These are phyloP conservation scores for Cucurbita ficifolia DNA, from an alignment of 306 rosid genomes.

Conservation along the genomic window DNA sequence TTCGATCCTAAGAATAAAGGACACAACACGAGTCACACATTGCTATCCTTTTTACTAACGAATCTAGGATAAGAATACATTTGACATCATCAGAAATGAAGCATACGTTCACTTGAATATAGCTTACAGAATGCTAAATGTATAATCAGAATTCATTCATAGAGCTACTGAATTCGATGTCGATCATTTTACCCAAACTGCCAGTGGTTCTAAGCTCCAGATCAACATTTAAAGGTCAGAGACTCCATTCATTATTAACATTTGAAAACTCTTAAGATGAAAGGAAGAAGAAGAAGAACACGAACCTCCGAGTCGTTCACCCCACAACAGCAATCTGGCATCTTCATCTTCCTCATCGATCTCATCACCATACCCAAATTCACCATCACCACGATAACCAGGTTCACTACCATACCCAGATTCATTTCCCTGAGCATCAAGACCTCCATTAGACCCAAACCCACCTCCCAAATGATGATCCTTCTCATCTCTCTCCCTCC, in stretches of 20 bases:
- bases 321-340: constrained; percentile 62
- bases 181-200: background rate
- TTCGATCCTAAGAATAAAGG: background rate
- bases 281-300: background rate
- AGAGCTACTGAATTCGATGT: background rate
- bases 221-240: too few relatives aligned
- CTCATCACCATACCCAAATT: constrained; percentile 92
- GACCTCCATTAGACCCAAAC: constrained; percentile 48
- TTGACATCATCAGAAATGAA: background rate
- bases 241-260: background rate
- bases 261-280: background rate
- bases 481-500: constrained; percentile 70
- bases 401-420: constrained; percentile 98
- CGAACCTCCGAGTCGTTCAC: constrained; percentile 51
- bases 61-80: background rate
- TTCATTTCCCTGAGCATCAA: constrained; percentile 63
- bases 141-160: background rate
- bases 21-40: background rate
- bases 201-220: too few relatives aligned
- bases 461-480: constrained; percentile 57
- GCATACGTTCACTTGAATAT: background rate
- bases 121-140: background rate
- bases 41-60: background rate
- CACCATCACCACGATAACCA: constrained; percentile 98
- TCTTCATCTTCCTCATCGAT: constrained; percentile 93